Evolutionary conservation across 1,139 yeast species (phyloP).

Genomic region (Hanseniaspora gamundiae): DNA sequence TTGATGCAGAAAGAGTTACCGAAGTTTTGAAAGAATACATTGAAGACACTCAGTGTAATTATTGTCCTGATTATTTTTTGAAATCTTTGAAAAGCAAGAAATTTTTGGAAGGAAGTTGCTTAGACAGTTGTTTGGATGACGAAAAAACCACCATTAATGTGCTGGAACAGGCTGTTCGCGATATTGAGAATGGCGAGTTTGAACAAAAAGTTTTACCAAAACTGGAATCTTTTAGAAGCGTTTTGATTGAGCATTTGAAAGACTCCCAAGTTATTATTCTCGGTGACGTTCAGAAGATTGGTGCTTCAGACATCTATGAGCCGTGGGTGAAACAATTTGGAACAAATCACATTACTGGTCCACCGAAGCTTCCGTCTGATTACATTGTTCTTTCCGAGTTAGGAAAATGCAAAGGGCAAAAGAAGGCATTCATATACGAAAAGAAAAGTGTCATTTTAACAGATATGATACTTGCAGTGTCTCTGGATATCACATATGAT

Average conservation of each 20-base stretch:
- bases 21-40: slow-evolving; percentile 59
- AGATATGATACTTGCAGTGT: slow-evolving; percentile 48
- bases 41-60: slow-evolving; percentile 55
- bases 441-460: slow-evolving; percentile 76
- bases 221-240: slow-evolving; percentile 43
- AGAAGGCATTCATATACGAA: slow-evolving; percentile 57
- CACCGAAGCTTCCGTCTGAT: slow-evolving; percentile 41
- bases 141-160: slow-evolving; percentile 48
- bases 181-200: slow-evolving; percentile 36
- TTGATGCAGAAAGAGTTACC: slow-evolving; percentile 57
- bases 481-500: slow-evolving; percentile 36
- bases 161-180: slow-evolving; percentile 36
- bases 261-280: slow-evolving; percentile 59
- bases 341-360: slow-evolving; percentile 5
- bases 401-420: slow-evolving; percentile 40
- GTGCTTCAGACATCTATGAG: slow-evolving; percentile 12
- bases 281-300: slow-evolving; percentile 42
- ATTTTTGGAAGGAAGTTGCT: slow-evolving; percentile 43
- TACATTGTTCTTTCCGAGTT: slow-evolving; percentile 40
- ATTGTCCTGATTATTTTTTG: slow-evolving; percentile 66
- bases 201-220: slow-evolving; percentile 32
- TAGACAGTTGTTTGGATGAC: slow-evolving; percentile 51
- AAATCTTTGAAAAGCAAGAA: slow-evolving; percentile 46
- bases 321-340: slow-evolving; percentile 38
- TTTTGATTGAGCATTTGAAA: slow-evolving; percentile 39